phyloP scores from a whole-genome alignment of 345 rosid species.

The Cochlearia excelsa region DNA sequence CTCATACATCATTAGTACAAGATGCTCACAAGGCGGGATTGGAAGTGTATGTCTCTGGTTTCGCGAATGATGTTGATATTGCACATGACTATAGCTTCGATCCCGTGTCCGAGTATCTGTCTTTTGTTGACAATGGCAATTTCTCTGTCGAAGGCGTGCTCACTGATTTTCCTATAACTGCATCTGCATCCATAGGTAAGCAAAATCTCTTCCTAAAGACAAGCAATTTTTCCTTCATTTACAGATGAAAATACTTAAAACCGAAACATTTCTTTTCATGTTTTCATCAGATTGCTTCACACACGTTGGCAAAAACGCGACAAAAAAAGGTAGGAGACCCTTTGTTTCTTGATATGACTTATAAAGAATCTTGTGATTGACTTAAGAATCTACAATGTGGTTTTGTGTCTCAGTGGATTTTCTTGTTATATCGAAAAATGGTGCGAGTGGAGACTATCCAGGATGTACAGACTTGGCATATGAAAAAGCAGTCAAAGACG shows the following conservation, averaged over 20 bases:
- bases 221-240: background rate
- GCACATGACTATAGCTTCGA: conserved; percentile 78
- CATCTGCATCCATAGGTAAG: conserved; percentile 65
- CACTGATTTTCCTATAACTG: conserved; percentile 82
- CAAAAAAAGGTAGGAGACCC: conserved; percentile 52
- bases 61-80: conserved; percentile 61
- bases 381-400: background rate
- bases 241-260: background rate
- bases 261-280: background rate
- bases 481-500: conserved; percentile 58
- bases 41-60: conserved; percentile 70
- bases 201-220: conserved; percentile 15
- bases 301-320: conserved; percentile 51
- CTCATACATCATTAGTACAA: conserved; percentile 5
- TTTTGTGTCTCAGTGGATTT: conserved; percentile 42
- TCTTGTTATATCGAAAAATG: conserved; percentile 61
- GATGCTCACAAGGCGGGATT: conserved; percentile 88
- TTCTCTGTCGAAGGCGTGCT: conserved; percentile 92
- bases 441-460: conserved; percentile 96
- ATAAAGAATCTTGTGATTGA: background rate
- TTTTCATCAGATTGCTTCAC: conserved; percentile 69
- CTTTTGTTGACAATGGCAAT: conserved; percentile 63
- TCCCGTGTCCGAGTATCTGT: conserved; percentile 67
- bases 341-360: background rate
- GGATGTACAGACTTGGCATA: conserved; percentile 90